Evolutionary conservation across 2,329 filamentous ascomycete genomes (phyloP), one percentile per base, ranked within the genome.

Genomic region (Orbilia blumenaviensis): DNA sequence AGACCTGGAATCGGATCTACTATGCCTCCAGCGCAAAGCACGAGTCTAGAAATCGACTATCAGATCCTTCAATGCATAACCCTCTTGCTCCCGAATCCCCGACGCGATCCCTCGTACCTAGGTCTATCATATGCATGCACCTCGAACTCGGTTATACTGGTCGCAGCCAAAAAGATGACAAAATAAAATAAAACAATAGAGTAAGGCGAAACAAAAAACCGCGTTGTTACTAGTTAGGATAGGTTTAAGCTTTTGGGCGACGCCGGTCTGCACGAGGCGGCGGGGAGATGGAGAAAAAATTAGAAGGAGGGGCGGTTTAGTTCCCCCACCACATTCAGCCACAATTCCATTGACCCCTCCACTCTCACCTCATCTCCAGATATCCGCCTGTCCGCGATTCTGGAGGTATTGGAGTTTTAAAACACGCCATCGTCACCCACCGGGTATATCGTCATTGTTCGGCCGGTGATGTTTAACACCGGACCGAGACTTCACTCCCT

Each of bases 201-300:
- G n/a, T n/a, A n/a, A n/a, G n/a, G n/a, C n/a, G n/a, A n/a, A n/a
- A n/a, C n/a, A 27, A 27, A 48, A 23, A 48, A 21, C 44, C 21
- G 46, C 46, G 46, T 52, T 52, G 46, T 14, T 25, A n/a, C n/a
- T n/a, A n/a, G n/a, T n/a, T n/a, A n/a, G n/a, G n/a, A n/a, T 7
- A 54, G 34, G 18, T 56, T 56, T 36, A 56, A 56, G 50, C 29
- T 36, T 56, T 56, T 36, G 16, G 18, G 6, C 27, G 14, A 18
- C 52, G 10, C 8, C 32, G 18, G 12, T 7, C 48, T 50, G 48
- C 27, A 54, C 27, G n/a, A 21, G 27, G 14, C 41, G 41, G 42
- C 61, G 61, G 61, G 61, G 54, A 66, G 42, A 66, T 32, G 61
- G 61, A 66, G 54, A 23, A 10, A 16, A 42, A 38, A 36, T 5